Conservation (phyloP, 805 yeast genomes). For the Candida taoyuanica region DNA sequence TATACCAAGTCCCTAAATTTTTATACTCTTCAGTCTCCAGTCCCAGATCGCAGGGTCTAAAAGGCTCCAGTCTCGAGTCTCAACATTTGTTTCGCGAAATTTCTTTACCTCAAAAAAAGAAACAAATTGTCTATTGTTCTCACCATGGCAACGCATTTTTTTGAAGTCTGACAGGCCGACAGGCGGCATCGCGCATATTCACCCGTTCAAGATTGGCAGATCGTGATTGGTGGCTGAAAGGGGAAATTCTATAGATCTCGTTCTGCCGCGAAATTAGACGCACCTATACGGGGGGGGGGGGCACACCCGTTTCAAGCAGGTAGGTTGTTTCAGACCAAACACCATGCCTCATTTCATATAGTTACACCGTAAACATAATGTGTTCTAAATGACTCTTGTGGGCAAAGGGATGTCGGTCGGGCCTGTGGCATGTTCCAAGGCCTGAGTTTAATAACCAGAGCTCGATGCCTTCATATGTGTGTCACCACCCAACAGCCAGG, state of each 20-base stretch:
- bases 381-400: too few relatives aligned
- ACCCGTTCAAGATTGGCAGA: not conserved
- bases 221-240: not conserved
- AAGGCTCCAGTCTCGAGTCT: not conserved
- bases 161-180: not conserved
- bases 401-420: too few relatives aligned
- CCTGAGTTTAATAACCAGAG: too few relatives aligned
- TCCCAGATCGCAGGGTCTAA: not conserved
- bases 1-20: too few relatives aligned
- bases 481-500: too few relatives aligned
- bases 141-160: constrained; percentile 2
- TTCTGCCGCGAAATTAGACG: not conserved
- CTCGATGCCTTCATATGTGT: too few relatives aligned
- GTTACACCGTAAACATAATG: too few relatives aligned
- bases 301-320: not conserved
- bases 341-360: not conserved
- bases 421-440: too few relatives aligned
- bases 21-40: too few relatives aligned
- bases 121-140: constrained; percentile 1
- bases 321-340: not conserved
- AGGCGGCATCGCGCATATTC: not conserved
- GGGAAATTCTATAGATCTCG: constrained; percentile 3
- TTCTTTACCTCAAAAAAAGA: not conserved
- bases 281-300: not conserved
- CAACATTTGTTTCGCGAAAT: not conserved